Base-by-base conservation (phyloP, 768 basidiomycete species). In the Dacryopinax primogenitus region DNA sequence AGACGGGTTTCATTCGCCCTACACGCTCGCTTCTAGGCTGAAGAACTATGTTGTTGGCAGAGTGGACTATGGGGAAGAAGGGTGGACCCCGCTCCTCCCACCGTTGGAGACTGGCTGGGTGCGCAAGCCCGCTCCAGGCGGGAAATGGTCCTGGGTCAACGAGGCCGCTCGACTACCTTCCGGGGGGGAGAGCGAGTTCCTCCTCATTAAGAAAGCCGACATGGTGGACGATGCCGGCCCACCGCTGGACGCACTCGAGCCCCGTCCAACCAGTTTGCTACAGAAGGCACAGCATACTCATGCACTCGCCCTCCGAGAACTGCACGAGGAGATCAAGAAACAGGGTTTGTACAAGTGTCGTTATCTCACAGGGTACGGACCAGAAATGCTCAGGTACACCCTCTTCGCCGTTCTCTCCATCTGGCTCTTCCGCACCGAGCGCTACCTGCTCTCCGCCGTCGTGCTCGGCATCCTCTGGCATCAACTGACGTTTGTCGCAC, bases 401-500 rank as follows among this genome's bases (percentile, higher is more conserved):
- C 68, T 86, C 6, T 79, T 96, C 33, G 87, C 81, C 28, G 71
- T 74, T 30, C 65, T 82, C 21, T 85, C 88, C 9, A 82, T 79
- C 15, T 78, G 83, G 70, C 77, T 84, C 13, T 94, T 92, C 74
- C 73, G 70, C 63, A 75, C 81, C 63, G 76, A 75, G 69, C 90
- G 88, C 86, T 81, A 87, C 69, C 75, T 88, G 64, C 73, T 80
- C 63, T 92, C 90, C 66, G 91, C 94, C 1, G 69, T 90, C 61
- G 86, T 81, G 69, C 84, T 98, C 3, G 96, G 96, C 6, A 76
- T 92, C 58, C 81, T 90, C 73, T 98, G 92, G 92, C 96, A 99
- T 72, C 96, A 98, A 73, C 80, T 98, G 64, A 86, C 89, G 35
- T 98, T 99, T 75, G 81, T 82, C 64, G 93, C 83, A 34, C 96